phyloP scores from a whole-genome alignment of 2,329 filamentous ascomycete genomes.

The Monilinia vaccinii-corymbosi region DNA sequence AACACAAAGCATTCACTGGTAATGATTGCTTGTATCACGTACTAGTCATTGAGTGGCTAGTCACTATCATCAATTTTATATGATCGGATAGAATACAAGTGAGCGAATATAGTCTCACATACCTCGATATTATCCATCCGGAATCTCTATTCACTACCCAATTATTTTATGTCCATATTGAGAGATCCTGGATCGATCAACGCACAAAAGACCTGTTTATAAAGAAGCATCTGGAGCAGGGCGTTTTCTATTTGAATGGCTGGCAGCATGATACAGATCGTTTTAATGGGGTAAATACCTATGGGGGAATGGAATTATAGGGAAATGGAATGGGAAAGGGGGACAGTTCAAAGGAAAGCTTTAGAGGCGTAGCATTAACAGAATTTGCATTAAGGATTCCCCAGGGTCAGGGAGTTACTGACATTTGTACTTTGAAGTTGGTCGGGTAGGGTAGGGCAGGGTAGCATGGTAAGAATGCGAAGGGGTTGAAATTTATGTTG shows the following conservation, averaged over 20 bases:
- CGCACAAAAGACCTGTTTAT: slow-evolving; percentile 1
- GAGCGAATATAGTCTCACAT: not conserved
- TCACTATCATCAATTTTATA: not conserved
- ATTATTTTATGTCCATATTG: not conserved
- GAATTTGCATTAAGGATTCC: slow-evolving; percentile 3
- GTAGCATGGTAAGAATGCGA: slow-evolving; percentile 3
- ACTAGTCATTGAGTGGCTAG: not conserved
- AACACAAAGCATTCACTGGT: not conserved
- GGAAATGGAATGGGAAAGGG: not conserved
- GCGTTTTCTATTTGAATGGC: slow-evolving; percentile 1
- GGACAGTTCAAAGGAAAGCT: not conserved
- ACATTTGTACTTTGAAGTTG: not conserved
- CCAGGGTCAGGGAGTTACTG: slow-evolving; percentile 1
- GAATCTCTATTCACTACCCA: not conserved
- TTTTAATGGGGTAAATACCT: not conserved
- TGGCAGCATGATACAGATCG: not conserved
- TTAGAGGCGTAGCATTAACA: not conserved
- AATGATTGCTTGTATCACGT: not conserved
- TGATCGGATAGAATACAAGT: not conserved
- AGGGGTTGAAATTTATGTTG: not conserved
- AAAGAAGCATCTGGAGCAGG: slow-evolving; percentile 1
- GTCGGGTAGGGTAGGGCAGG: not conserved
- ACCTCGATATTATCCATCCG: not conserved
- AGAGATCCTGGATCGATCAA: not conserved
- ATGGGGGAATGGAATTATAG: not conserved